Base-by-base conservation (phyloP, 768 basidiomycete genomes). In the Macrolepiota dolichaula region DNA sequence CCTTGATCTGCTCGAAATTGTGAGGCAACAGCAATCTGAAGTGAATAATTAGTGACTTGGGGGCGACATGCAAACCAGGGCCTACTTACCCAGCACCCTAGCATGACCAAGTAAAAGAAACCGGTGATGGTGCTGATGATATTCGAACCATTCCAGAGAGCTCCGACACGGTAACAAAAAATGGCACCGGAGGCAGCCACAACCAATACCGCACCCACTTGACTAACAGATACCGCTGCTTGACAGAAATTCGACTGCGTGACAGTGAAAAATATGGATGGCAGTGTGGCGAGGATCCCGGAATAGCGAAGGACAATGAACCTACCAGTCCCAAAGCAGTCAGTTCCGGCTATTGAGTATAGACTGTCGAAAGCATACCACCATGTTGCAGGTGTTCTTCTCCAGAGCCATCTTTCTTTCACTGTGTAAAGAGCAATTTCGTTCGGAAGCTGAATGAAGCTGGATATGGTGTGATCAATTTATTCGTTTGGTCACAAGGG, bases 141-240 rank as follows among this genome's bases (percentile, higher is more conserved):
- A 4, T 50, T 13, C 11, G 49, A 58, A 17, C 57, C 49, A 58
- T n/a, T 50, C 57, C 57, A 58, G 15, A 58, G 46, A 7, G 57
- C 57, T 44, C 46, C 19, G 24, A 58, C 46, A 22, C 57, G 57
- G 19, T 27, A 58, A 47, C 57, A 50, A 12, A 58, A 58, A 9
- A 58, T 58, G 24, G 57, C 57, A 4, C 57, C 57, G n/a, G 57
- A 58, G 25, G 57, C 50, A 9, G 57, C 57, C 2, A 51, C 49
- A 2, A 47, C 50, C 32, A 58, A 29, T 19, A 58, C 57, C 2
- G 57, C 57, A 37, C 57, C 57, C 3, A 22, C 57, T 37, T 46
- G 4, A 36, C 49, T 58, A 17, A 29, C 49, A 37, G 57, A 50
- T 2, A 58, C 32, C 1, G 57, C 36, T 24, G 22, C 57, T 27